phyloP scores from a whole-genome alignment of 2,329 filamentous ascomycete genomes.

The Fusarium drepaniforme region DNA sequence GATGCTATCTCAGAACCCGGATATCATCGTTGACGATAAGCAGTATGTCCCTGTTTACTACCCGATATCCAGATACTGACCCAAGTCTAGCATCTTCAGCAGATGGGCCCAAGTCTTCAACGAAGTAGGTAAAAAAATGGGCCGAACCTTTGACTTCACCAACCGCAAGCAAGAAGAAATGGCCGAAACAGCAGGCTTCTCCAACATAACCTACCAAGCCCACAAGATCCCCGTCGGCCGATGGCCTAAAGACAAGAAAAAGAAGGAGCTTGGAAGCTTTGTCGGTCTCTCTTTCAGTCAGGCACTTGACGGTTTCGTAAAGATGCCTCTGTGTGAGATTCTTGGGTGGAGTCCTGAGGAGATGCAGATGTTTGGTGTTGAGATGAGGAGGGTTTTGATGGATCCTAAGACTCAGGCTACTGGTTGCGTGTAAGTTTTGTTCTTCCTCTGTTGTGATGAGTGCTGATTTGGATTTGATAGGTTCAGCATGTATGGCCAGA shows the following conservation, averaged over 20 bases:
- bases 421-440: slow-evolving; percentile 30
- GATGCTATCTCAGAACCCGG: slow-evolving; percentile 30
- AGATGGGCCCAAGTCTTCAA: slow-evolving; percentile 32
- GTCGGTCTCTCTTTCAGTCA: slow-evolving; percentile 39
- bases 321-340: slow-evolving; percentile 38
- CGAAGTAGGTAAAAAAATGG: slow-evolving; percentile 30
- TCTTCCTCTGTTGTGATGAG: rapidly evolving
- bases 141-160: slow-evolving; percentile 34
- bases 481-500: slow-evolving; percentile 36
- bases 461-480: slow-evolving; percentile 6
- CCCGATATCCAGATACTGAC: not conserved
- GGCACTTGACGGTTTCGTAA: slow-evolving; percentile 38
- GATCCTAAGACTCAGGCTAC: slow-evolving; percentile 31
- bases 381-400: slow-evolving; percentile 33
- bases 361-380: slow-evolving; percentile 39
- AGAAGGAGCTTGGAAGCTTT: slow-evolving; percentile 40
- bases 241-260: slow-evolving; percentile 38
- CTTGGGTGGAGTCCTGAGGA: slow-evolving; percentile 33
- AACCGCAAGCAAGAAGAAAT: slow-evolving; percentile 31
- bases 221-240: slow-evolving; percentile 37
- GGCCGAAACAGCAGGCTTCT: slow-evolving; percentile 25
- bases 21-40: slow-evolving; percentile 15
- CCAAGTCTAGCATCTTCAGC: slow-evolving; percentile 28
- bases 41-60: slow-evolving; percentile 7
- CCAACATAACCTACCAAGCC: not conserved